These are phyloP conservation scores for Orbilia brochopaga DNA, from an alignment of 2,329 filamentous ascomycete species.

Conservation along the genomic window DNA sequence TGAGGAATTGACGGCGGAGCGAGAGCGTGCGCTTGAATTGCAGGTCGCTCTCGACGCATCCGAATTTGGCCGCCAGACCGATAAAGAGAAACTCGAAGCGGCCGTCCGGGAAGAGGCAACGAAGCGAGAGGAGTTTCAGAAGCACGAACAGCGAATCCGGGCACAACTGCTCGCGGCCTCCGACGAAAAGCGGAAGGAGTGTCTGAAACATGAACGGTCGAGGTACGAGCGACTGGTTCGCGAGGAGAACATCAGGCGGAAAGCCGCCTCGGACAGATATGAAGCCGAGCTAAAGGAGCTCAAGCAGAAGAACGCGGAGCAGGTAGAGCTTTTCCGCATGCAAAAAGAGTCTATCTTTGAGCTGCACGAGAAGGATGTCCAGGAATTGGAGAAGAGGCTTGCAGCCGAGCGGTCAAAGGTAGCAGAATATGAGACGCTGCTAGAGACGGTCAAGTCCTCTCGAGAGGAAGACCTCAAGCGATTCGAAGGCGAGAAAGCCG, in stretches of 20 bases:
- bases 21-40: constrained; percentile 43
- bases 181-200: constrained; percentile 46
- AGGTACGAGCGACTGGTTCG: constrained; percentile 46
- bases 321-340: constrained; percentile 48
- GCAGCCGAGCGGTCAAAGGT: constrained; percentile 25
- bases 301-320: constrained; percentile 45
- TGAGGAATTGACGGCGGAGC: constrained; percentile 34
- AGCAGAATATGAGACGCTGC: constrained; percentile 33
- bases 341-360: constrained; percentile 48
- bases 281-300: constrained; percentile 44
- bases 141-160: constrained; percentile 46
- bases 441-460: constrained; percentile 44
- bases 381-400: constrained; percentile 34
- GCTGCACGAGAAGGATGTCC: constrained; percentile 40
- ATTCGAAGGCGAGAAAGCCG: constrained; percentile 43
- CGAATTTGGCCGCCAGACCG: constrained; percentile 43
- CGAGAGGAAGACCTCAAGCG: constrained; percentile 35
- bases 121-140: constrained; percentile 48
- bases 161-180: constrained; percentile 44
- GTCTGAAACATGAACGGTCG: constrained; percentile 41
- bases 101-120: constrained; percentile 38
- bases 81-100: constrained; percentile 43
- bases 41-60: constrained; percentile 49
- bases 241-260: constrained; percentile 45
- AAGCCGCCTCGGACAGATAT: constrained; percentile 47